phyloP scores from a whole-genome alignment of 441 rosid genomes.

The Pelargonium fulgidum region DNA sequence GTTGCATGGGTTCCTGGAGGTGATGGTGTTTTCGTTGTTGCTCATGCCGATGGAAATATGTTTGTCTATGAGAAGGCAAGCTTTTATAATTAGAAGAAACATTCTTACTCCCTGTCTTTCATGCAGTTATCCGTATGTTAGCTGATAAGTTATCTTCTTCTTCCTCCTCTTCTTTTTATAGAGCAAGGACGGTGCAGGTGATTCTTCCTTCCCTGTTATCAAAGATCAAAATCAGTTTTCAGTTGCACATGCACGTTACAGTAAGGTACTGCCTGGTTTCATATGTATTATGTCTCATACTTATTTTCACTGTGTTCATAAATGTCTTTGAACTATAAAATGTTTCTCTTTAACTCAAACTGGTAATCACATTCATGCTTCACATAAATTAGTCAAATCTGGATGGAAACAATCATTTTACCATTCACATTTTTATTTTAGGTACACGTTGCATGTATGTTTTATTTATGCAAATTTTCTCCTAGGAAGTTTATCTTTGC shows the following conservation, averaged over 20 bases:
- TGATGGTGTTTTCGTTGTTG: conserved; percentile 86
- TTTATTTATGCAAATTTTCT: background rate
- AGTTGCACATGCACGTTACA: conserved; percentile 85
- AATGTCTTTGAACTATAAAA: conserved; percentile 1
- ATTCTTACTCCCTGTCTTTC: background rate
- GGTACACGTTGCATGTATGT: background rate
- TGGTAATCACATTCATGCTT: background rate
- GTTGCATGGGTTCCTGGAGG: conserved; percentile 92
- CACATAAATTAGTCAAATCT: background rate
- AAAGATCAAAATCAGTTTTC: conserved; percentile 86
- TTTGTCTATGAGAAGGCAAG: conserved; percentile 95
- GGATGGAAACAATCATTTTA: background rate
- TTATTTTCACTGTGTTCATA: conserved; percentile 5
- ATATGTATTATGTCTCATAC: conserved; percentile 11
- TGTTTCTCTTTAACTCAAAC: conserved; percentile 1
- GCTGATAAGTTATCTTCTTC: conserved; percentile 16
- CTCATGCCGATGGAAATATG: conserved; percentile 93
- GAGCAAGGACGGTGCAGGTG: conserved; percentile 84
- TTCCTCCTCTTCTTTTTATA: conserved; percentile 16
- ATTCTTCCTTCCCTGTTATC: conserved; percentile 77
- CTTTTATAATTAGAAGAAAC: conserved; percentile 16
- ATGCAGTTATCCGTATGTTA: conserved; percentile 10
- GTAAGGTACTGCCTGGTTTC: conserved; percentile 49
- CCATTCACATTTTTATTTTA: background rate
- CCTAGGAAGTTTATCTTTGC: background rate